Percentiles rank a stretch among this genome's conserved stretches.
Evolutionary conservation across 2,329 filamentous ascomycete species (phyloP).

Genomic region (Colletotrichum navitas): DNA sequence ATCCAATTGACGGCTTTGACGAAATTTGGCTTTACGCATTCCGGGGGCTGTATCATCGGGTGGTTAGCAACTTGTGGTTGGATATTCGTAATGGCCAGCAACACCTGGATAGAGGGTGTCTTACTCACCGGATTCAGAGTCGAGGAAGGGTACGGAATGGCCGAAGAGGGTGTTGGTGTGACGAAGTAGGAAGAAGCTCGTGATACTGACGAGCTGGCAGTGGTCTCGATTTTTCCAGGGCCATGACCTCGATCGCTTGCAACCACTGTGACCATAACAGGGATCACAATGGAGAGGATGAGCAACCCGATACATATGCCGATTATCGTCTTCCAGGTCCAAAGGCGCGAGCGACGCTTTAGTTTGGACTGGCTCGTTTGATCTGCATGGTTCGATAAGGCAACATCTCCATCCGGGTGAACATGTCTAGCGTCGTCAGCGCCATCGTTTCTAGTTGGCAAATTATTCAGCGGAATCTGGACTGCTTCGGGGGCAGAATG

Average conservation of each 20-base stretch:
- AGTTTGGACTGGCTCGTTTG: constrained; percentile 37
- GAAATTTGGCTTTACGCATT: constrained; percentile 34
- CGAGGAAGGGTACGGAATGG: constrained; percentile 2
- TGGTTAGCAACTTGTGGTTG: neutral
- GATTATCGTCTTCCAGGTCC: constrained; percentile 45
- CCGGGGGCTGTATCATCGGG: constrained; percentile 2
- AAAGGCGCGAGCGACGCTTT: constrained; percentile 42
- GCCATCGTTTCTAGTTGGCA: constrained; percentile 5
- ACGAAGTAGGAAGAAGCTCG: neutral
- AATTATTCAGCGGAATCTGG: neutral
- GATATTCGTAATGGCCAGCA: neutral
- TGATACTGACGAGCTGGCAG: neutral
- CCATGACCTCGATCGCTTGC: neutral
- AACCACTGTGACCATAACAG: neutral
- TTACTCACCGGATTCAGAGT: constrained; percentile 12
- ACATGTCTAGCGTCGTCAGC: neutral
- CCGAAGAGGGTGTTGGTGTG: neutral
- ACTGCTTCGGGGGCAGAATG: constrained; percentile 36
- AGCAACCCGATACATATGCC: constrained; percentile 48
- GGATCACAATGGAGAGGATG: neutral
- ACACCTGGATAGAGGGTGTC: neutral
- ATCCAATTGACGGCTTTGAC: constrained; percentile 39
- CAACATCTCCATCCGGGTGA: neutral
- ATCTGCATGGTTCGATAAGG: neutral
- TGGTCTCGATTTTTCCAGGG: neutral